Conservation (phyloP, 2,329 filamentous ascomycete species). For the Sclerotinia nivalis region DNA sequence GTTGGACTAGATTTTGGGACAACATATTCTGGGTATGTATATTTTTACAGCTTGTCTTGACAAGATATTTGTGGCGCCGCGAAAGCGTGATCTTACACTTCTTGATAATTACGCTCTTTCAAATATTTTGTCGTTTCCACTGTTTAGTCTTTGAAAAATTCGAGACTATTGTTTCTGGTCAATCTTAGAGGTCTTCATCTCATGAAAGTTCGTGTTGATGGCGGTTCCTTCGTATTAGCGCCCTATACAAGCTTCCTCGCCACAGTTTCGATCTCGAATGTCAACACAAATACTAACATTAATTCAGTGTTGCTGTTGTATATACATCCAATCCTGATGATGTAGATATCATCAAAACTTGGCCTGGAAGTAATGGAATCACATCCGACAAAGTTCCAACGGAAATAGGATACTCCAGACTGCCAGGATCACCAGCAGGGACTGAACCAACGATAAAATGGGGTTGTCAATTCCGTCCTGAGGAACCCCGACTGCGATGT, state of each 20-base stretch:
- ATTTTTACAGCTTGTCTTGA: slow-evolving; percentile 10
- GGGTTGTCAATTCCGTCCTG: slow-evolving; percentile 81
- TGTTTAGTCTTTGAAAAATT: neutral
- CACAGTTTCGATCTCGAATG: neutral
- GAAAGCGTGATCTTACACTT: neutral
- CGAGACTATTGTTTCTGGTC: neutral
- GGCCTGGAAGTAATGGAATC: slow-evolving; percentile 81
- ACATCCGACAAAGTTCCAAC: slow-evolving; percentile 87
- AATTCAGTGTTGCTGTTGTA: slow-evolving; percentile 64
- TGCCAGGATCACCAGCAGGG: slow-evolving; percentile 44
- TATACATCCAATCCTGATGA: slow-evolving; percentile 77
- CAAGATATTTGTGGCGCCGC: slow-evolving; percentile 12
- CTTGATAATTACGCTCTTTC: neutral
- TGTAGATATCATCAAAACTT: slow-evolving; percentile 80
- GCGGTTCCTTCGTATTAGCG: neutral
- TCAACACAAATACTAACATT: neutral
- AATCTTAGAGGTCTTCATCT: neutral
- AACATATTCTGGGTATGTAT: slow-evolving; percentile 69
- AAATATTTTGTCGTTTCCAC: neutral
- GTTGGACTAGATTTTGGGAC: slow-evolving; percentile 83
- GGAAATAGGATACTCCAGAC: slow-evolving; percentile 63
- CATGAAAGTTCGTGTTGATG: neutral
- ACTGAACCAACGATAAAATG: slow-evolving; percentile 61
- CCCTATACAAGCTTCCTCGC: neutral
- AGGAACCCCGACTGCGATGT: slow-evolving; percentile 73